Conservation (phyloP, 1,139 yeast species). For the Wickerhamomyces sp. region DNA sequence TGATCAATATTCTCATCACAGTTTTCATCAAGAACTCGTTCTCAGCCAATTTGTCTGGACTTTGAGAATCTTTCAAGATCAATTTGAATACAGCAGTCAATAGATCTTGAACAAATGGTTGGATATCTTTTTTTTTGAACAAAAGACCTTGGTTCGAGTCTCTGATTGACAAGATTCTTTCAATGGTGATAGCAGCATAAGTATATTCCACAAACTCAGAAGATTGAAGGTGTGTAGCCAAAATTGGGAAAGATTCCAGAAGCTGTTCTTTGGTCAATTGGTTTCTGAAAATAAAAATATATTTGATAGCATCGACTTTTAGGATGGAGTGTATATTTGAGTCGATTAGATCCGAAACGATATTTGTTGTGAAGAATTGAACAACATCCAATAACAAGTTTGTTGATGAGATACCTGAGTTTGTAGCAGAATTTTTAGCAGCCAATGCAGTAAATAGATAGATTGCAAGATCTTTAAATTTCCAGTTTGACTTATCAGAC, state of each 20-base stretch:
- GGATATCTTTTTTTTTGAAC: constrained; percentile 69
- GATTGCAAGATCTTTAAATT: constrained; percentile 79
- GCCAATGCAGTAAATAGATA: constrained; percentile 87
- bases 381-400: constrained; percentile 83
- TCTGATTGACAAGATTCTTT: constrained; percentile 77
- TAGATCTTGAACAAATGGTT: constrained; percentile 47
- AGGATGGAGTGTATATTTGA: constrained; percentile 59
- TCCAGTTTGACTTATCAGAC: constrained; percentile 55
- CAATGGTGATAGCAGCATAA: constrained; percentile 89
- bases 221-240: constrained; percentile 59
- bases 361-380: constrained; percentile 71
- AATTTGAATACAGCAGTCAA: constrained; percentile 62
- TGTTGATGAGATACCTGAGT: constrained; percentile 84
- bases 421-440: constrained; percentile 80
- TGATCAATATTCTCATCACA: constrained; percentile 74
- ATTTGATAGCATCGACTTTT: constrained; percentile 89
- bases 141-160: constrained; percentile 45
- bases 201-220: constrained; percentile 82
- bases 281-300: constrained; percentile 83
- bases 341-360: constrained; percentile 72
- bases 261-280: constrained; percentile 86
- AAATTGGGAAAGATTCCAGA: constrained; percentile 71
- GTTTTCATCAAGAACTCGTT: constrained; percentile 91
- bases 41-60: constrained; percentile 92
- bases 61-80: constrained; percentile 49